A percentile compares a stretch with the other conserved stretches of the same genome.
Conservation (phyloP, 805 yeast species). For the Saccharomycopsis sp. region DNA sequence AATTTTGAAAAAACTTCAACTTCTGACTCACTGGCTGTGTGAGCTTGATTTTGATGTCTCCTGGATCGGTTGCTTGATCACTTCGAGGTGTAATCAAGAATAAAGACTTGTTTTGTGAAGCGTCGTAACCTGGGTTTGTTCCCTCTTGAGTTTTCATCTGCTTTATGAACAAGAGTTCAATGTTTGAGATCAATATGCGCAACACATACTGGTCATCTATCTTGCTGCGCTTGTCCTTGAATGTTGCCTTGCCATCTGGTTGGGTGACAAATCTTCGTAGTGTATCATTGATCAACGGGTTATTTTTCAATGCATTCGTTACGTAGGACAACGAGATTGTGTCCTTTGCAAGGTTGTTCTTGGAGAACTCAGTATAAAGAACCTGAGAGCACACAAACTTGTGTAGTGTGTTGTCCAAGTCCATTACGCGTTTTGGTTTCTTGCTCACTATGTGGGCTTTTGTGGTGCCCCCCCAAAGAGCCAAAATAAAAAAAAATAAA, state of each 20-base stretch:
- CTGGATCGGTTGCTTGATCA: constrained; percentile 16
- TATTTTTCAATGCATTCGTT: constrained; percentile 6
- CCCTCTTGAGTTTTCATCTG: constrained; percentile 15
- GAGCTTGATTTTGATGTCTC: constrained; percentile 12
- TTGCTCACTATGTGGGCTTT: no score
- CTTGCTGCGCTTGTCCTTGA: constrained; percentile 3
- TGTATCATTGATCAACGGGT: constrained; percentile 8
- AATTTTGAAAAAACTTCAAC: constrained; percentile 16
- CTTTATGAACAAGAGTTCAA: constrained; percentile 16
- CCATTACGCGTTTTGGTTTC: constrained; percentile 12
- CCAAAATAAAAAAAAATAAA: no score
- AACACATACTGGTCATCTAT: constrained; percentile 18
- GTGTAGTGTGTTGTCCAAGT: constrained; percentile 17
- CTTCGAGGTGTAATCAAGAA: constrained; percentile 5
- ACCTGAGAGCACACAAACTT: constrained; percentile 19
- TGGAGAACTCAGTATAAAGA: constrained; percentile 11
- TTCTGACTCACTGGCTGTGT: constrained; percentile 14
- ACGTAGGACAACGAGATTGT: constrained; percentile 10
- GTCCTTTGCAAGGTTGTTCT: constrained; percentile 3
- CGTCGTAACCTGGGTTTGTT: not conserved
- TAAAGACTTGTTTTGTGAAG: constrained; percentile 3
- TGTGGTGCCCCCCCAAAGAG: constrained; percentile 71
- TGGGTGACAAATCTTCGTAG: constrained; percentile 7
- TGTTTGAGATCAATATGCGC: constrained; percentile 12
- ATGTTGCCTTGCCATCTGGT: not conserved